phyloP scores from a whole-genome alignment of 352 stramenopile species.

The Pythium diclinum region DNA sequence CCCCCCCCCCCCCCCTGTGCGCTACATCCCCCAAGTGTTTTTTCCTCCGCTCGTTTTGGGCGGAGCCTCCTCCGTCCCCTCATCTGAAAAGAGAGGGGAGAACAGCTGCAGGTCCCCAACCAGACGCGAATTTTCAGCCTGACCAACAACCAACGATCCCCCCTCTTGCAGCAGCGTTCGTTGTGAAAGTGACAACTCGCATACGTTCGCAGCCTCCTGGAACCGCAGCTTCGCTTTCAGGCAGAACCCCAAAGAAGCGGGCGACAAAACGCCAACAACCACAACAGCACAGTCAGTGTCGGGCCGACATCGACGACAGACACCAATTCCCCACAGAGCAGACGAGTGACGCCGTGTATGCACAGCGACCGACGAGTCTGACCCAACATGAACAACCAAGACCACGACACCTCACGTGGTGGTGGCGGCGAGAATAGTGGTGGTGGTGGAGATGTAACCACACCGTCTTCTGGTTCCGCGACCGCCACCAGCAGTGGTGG shows the following conservation, averaged over 20 bases:
- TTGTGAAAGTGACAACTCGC: conserved; percentile 28
- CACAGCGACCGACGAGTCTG: neutral
- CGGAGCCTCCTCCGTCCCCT: neutral
- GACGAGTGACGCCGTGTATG: neutral
- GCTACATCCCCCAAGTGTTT: conserved; percentile 12
- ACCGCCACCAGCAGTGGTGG: conserved; percentile 3
- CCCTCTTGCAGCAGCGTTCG: conserved; percentile 19
- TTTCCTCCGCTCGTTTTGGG: neutral
- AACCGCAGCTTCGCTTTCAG: neutral
- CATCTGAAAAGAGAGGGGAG: conserved; percentile 4
- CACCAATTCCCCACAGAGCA: neutral
- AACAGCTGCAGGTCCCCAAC: conserved; percentile 16
- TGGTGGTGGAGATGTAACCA: neutral
- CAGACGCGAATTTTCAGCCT: conserved; percentile 27
- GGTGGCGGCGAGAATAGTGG: neutral
- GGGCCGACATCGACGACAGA: neutral
- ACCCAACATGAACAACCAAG: conserved; percentile 15
- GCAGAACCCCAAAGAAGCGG: neutral
- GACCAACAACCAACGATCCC: conserved; percentile 28
- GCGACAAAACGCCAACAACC: neutral
- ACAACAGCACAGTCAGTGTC: neutral
- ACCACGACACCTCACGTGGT: neutral
- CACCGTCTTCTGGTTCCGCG: conserved; percentile 18
- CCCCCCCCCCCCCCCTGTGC: neutral
- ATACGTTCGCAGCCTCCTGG: conserved; percentile 14